Evolutionary conservation across 106 monocot species (phyloP).

Genomic region (Dendrobium nobile): DNA sequence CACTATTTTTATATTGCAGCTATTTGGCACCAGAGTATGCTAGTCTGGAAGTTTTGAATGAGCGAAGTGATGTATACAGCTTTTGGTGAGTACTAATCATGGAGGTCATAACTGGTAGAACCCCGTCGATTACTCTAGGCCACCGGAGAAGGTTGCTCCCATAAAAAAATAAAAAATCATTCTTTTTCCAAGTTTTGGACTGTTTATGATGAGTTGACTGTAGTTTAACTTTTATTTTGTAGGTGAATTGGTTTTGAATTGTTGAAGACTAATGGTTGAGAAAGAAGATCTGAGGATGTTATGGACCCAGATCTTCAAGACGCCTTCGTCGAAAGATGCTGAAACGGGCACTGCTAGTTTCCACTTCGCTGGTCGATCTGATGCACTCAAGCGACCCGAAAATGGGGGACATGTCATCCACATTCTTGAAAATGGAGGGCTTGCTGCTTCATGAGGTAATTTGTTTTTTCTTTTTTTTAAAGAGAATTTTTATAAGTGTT

Average conservation of each 20-base stretch:
- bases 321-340: slow-evolving; percentile 67
- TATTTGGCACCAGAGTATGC: slow-evolving; percentile 55
- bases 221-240: neutral
- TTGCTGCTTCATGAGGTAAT: slow-evolving; percentile 45
- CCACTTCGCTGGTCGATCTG: slow-evolving; percentile 83
- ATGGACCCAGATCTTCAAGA: slow-evolving; percentile 64
- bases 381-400: slow-evolving; percentile 71
- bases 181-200: neutral
- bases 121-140: slow-evolving; percentile 49
- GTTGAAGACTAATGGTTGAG: slow-evolving; percentile 72
- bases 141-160: slow-evolving; percentile 33
- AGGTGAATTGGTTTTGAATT: slow-evolving; percentile 86
- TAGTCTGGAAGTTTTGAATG: slow-evolving; percentile 53
- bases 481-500: neutral
- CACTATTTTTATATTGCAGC: slow-evolving; percentile 10
- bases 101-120: slow-evolving; percentile 48
- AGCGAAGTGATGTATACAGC: slow-evolving; percentile 57
- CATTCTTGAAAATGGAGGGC: slow-evolving; percentile 81
- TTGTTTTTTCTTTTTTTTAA: neutral
- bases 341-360: slow-evolving; percentile 69
- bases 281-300: slow-evolving; percentile 54
- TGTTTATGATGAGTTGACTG: neutral
- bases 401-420: slow-evolving; percentile 81
- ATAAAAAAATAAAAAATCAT: neutral
- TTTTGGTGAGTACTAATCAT: slow-evolving; percentile 51